Conservation (phyloP, 2,329 filamentous ascomycete species). For the Biscogniauxia mediterranea region DNA sequence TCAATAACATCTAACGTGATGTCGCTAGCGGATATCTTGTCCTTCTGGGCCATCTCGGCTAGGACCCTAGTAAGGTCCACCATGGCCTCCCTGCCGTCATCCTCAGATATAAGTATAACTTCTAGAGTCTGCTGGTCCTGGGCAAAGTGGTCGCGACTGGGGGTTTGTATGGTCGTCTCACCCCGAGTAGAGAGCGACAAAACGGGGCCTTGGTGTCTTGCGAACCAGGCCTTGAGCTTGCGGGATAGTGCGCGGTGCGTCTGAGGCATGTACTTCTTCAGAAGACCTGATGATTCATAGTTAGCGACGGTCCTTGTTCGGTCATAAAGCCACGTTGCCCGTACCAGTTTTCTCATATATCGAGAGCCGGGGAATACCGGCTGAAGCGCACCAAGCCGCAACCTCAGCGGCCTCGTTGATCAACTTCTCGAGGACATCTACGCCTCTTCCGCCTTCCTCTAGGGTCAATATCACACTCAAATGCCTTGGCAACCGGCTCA, state of each 20-base stretch:
- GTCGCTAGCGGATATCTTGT: conserved; percentile 77
- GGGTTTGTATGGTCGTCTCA: conserved; percentile 38
- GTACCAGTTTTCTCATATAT: conserved; percentile 89
- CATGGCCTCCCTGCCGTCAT: conserved; percentile 89
- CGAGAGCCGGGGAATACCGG: conserved; percentile 82
- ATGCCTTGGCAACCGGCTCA: conserved; percentile 77
- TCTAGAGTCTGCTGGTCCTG: conserved; percentile 44
- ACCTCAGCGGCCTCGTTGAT: conserved; percentile 91
- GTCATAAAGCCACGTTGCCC: conserved; percentile 23
- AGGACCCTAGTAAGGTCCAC: conserved; percentile 95
- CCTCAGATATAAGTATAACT: conserved; percentile 78
- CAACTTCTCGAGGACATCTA: conserved; percentile 75
- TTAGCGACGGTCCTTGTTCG: conserved; percentile 15
- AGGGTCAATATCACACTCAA: conserved; percentile 81
- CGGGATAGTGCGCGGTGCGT: conserved; percentile 75
- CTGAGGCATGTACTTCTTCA: conserved; percentile 87
- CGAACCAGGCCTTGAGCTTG: conserved; percentile 87
- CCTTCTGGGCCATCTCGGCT: conserved; percentile 89
- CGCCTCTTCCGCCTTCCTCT: conserved; percentile 65
- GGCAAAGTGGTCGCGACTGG: conserved; percentile 29
- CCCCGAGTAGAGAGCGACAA: conserved; percentile 56
- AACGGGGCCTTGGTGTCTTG: conserved; percentile 63
- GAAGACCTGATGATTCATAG: conserved; percentile 57
- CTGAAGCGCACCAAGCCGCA: conserved; percentile 87
- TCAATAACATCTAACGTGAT: conserved; percentile 86